Conservation (phyloP, 83 land plant genomes). For the Diphasiastrum complanatum region DNA sequence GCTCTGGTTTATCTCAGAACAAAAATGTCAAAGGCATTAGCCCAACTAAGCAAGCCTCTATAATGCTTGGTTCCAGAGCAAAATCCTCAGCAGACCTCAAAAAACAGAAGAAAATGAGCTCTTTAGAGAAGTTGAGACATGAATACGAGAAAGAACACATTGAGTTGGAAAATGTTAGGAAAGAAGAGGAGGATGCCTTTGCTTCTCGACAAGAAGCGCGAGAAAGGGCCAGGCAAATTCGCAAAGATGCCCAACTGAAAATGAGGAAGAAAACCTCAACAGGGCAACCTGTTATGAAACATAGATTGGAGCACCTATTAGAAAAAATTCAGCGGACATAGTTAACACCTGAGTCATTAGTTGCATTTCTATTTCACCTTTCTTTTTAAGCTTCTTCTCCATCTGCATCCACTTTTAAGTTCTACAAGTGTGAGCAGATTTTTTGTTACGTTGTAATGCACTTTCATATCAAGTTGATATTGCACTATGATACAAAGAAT, state of each 20-base stretch:
- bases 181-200: constrained; percentile 7
- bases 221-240: constrained; percentile 7
- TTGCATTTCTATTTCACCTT: not conserved
- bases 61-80: not conserved
- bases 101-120: not conserved
- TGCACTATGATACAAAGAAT: too few relatives aligned
- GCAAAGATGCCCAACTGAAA: constrained; percentile 19
- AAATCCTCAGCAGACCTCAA: constrained; percentile 1
- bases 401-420: not conserved
- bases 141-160: constrained; percentile 20
- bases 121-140: constrained; percentile 15
- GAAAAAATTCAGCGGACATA: constrained; percentile 9
- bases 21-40: too few relatives aligned
- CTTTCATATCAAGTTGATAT: too few relatives aligned
- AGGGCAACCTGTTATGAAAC: constrained; percentile 30
- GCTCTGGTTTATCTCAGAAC: too few relatives aligned
- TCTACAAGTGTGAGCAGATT: too few relatives aligned
- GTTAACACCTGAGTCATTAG: not conserved
- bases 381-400: not conserved
- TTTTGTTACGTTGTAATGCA: too few relatives aligned
- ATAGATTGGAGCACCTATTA: constrained; percentile 23
- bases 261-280: constrained; percentile 19
- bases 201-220: constrained; percentile 15
- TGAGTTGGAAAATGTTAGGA: constrained; percentile 9
- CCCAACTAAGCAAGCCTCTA: too few relatives aligned